Percentiles rank a stretch among this genome's conserved stretches.
Evolutionary conservation across 192 early-diverging fungal genomes (phyloP).

Genomic region (Jimgerdemannia lactiflua): DNA sequence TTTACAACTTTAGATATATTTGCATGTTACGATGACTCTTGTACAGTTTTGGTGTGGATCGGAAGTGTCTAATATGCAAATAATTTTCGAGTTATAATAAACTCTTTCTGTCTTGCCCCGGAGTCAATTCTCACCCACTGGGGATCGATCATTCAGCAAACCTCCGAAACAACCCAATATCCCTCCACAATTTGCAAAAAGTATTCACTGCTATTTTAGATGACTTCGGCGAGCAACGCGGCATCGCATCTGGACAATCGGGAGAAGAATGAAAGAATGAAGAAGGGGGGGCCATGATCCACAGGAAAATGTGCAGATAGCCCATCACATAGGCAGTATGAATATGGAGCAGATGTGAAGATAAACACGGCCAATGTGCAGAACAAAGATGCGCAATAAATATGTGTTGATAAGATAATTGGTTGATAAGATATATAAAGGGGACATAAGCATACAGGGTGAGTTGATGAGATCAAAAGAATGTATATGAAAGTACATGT

Average conservation of each 20-base stretch:
- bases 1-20: too few relatives aligned
- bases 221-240: neutral
- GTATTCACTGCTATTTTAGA: neutral
- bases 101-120: too few relatives aligned
- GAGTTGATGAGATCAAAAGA: neutral
- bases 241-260: neutral
- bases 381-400: neutral
- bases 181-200: neutral
- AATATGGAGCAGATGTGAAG: neutral
- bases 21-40: too few relatives aligned
- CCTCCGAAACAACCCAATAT: too few relatives aligned
- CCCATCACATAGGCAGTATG: neutral
- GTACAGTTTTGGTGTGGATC: too few relatives aligned
- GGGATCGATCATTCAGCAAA: too few relatives aligned
- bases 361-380: neutral
- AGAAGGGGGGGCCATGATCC: too few relatives aligned
- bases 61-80: too few relatives aligned
- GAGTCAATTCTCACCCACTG: too few relatives aligned
- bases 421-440: neutral
- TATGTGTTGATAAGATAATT: neutral
- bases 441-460: neutral
- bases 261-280: neutral
- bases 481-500: neutral
- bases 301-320: neutral
- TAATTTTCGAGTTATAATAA: too few relatives aligned